Conservation (phyloP, 176 grass and related monocot species). For the Ensete glaucum region DNA sequence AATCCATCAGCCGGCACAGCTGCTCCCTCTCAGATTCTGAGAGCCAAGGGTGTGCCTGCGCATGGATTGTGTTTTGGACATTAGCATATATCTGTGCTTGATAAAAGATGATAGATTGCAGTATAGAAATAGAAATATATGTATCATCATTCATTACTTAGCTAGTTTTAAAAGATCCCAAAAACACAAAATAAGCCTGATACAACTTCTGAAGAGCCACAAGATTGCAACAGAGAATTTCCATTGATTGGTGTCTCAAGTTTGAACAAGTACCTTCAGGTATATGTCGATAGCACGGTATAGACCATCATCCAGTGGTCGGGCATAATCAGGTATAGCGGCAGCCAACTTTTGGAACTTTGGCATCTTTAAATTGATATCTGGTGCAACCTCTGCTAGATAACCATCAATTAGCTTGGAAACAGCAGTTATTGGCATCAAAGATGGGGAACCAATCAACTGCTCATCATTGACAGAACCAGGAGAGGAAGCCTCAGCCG, state of each 20-base stretch:
- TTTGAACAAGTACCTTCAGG: constrained; percentile 7
- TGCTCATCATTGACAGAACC: constrained; percentile 11
- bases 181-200: too few relatives aligned
- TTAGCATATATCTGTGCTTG: not conserved
- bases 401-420: constrained; percentile 18
- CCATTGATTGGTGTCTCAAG: not conserved
- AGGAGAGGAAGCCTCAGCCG: not conserved
- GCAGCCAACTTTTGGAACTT: constrained; percentile 12
- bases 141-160: too few relatives aligned
- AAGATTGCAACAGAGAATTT: not conserved
- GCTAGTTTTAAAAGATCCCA: too few relatives aligned
- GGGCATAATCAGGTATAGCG: constrained; percentile 19
- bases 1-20: constrained; percentile 13
- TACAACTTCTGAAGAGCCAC: too few relatives aligned
- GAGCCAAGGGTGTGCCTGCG: constrained; percentile 13
- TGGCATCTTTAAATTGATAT: constrained; percentile 17
- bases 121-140: too few relatives aligned
- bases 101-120: too few relatives aligned
- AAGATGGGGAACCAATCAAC: constrained; percentile 13
- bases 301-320: constrained; percentile 14
- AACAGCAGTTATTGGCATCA: constrained; percentile 11
- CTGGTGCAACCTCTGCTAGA: constrained; percentile 15
- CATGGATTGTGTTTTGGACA: not conserved
- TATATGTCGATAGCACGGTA: constrained; percentile 21
- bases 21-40: constrained; percentile 6